These are phyloP conservation scores for Herpotrichia juniperi DNA, from an alignment of 2,329 filamentous ascomycete genomes.

Conservation along the genomic window DNA sequence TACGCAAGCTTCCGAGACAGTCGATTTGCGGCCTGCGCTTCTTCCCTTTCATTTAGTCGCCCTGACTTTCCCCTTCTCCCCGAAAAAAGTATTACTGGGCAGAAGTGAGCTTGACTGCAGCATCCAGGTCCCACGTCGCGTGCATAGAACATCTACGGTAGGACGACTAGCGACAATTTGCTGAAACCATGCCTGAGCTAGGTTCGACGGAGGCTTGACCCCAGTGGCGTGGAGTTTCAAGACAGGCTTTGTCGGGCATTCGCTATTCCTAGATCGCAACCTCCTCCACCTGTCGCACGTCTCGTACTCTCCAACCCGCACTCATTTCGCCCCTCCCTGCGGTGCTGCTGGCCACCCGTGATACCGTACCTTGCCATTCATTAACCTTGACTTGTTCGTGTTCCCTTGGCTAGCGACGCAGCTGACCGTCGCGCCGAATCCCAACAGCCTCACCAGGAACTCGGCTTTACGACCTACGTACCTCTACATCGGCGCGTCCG, in stretches of 20 bases:
- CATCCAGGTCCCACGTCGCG: neutral
- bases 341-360: slow-evolving; percentile 8
- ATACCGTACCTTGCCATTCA: slow-evolving; percentile 3
- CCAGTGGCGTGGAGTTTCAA: slow-evolving; percentile 26
- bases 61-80: neutral
- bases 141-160: slow-evolving; percentile 2
- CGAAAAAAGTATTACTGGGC: neutral
- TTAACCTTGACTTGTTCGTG: slow-evolving; percentile 2
- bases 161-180: slow-evolving; percentile 9
- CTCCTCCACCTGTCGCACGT: neutral
- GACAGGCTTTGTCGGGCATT: neutral
- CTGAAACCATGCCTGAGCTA: slow-evolving; percentile 30
- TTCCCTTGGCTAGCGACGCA: slow-evolving; percentile 6
- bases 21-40: neutral
- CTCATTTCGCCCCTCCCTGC: slow-evolving; percentile 1
- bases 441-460: neutral
- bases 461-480: neutral
- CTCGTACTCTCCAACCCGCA: neutral
- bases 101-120: neutral
- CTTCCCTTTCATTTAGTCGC: neutral
- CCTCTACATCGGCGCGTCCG: slow-evolving; percentile 2
- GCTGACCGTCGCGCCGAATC: slow-evolving; percentile 7
- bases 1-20: neutral
- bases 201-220: slow-evolving; percentile 13
- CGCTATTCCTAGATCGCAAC: neutral